These are phyloP conservation scores for Pseudozyma tsukubaensis DNA, from an alignment of 1,284 basidiomycete species.

Conservation along the genomic window DNA sequence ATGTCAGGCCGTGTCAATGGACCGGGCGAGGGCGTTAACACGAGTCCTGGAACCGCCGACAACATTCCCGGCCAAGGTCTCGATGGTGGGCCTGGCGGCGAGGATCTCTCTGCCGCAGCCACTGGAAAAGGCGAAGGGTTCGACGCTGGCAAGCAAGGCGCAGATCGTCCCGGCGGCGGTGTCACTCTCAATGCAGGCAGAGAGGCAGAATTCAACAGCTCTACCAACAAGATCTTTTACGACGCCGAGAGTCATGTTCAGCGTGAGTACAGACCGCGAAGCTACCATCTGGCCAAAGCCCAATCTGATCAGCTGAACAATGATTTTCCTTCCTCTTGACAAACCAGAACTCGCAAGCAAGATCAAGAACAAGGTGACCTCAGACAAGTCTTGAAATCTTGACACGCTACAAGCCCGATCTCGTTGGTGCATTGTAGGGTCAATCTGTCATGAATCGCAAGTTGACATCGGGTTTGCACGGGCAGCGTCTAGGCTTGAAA, in stretches of 20 bases:
- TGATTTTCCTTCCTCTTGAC: not conserved
- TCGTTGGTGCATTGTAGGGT: too few species aligned
- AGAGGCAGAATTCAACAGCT: slow-evolving; percentile 20
- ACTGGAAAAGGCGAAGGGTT: slow-evolving; percentile 20
- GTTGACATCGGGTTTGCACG: too few species aligned
- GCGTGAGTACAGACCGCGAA: not conserved
- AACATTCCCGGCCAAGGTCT: slow-evolving; percentile 19
- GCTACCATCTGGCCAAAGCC: slow-evolving; percentile 7
- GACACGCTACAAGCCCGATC: too few species aligned
- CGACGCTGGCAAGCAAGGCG: slow-evolving; percentile 17
- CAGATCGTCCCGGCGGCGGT: slow-evolving; percentile 17
- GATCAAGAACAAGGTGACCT: slow-evolving; percentile 5
- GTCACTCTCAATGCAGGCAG: slow-evolving; percentile 21
- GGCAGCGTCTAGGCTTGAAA: too few species aligned
- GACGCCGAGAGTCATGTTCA: slow-evolving; percentile 16
- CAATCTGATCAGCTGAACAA: slow-evolving; percentile 1
- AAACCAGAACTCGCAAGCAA: slow-evolving; percentile 1
- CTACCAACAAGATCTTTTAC: slow-evolving; percentile 16
- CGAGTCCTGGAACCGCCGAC: slow-evolving; percentile 14
- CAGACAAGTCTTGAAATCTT: not conserved
- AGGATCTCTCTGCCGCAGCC: slow-evolving; percentile 16
- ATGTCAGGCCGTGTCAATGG: slow-evolving; percentile 10
- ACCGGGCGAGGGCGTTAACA: slow-evolving; percentile 19
- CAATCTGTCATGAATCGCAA: too few species aligned
- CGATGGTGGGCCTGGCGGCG: slow-evolving; percentile 12